A percentile compares a stretch with the other conserved stretches of the same genome.
Evolutionary conservation across 441 rosid species (phyloP).

Genomic region (Populus trichocarpa): DNA sequence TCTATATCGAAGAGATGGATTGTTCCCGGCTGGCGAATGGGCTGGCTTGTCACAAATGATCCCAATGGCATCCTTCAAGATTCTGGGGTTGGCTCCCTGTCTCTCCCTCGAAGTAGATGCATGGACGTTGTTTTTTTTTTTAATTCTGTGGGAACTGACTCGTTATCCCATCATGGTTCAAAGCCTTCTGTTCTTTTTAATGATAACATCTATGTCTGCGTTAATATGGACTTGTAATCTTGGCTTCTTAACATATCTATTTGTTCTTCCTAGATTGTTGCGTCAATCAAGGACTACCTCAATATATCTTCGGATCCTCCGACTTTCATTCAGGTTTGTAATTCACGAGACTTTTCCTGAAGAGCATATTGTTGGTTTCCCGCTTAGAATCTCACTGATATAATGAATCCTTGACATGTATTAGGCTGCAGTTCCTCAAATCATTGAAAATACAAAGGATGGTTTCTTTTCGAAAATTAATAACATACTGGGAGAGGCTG

Average conservation of each 20-base stretch:
- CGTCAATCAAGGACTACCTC: constrained; percentile 39
- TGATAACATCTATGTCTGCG: no score
- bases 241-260: background rate
- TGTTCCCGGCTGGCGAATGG: constrained; percentile 70
- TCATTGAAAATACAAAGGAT: constrained; percentile 53
- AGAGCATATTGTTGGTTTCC: background rate
- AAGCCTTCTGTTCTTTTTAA: no score
- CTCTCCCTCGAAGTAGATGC: background rate
- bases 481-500: constrained; percentile 38
- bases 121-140: background rate
- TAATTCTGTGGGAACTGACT: no score
- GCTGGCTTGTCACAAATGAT: constrained; percentile 55
- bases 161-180: no score
- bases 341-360: constrained; percentile 2
- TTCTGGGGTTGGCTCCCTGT: constrained; percentile 32
- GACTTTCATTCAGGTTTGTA: constrained; percentile 60
- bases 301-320: constrained; percentile 47
- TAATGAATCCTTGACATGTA: background rate
- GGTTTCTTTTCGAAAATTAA: constrained; percentile 49
- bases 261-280: constrained; percentile 17
- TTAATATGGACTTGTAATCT: no score
- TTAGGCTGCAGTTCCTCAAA: constrained; percentile 69
- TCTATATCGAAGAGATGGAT: constrained; percentile 71
- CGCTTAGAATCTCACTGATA: background rate
- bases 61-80: constrained; percentile 40